Percentiles rank a stretch among this genome's conserved stretches.
Conservation (phyloP, 1,284 basidiomycete species). For the Tetrapyrgos nigripes region DNA sequence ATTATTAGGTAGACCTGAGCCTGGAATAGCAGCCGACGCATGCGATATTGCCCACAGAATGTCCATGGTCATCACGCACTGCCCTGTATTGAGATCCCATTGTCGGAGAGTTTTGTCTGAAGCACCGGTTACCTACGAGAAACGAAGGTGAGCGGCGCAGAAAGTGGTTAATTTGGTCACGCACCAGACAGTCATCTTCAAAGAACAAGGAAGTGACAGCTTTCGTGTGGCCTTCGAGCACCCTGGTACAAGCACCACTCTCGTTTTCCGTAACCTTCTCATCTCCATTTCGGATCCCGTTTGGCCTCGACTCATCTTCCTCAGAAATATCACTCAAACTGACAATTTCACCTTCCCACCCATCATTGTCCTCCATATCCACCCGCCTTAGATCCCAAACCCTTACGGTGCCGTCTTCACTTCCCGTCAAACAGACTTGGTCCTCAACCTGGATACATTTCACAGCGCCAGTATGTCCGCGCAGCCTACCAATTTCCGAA, state of each 20-base stretch:
- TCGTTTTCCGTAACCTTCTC: slow-evolving; percentile 38
- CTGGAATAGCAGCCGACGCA: slow-evolving; percentile 62
- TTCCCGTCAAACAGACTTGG: slow-evolving; percentile 89
- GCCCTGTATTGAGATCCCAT: slow-evolving; percentile 97
- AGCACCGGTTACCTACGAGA: slow-evolving; percentile 87
- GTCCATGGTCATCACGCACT: slow-evolving; percentile 99
- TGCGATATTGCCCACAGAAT: slow-evolving; percentile 99
- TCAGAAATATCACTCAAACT: slow-evolving; percentile 68
- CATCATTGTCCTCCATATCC: slow-evolving; percentile 69
- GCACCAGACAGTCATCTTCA: slow-evolving; percentile 90
- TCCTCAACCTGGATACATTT: slow-evolving; percentile 96
- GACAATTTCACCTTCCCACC: slow-evolving; percentile 63
- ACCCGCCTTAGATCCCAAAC: slow-evolving; percentile 90
- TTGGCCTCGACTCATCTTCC: slow-evolving; percentile 49
- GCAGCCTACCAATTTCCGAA: slow-evolving; percentile 79
- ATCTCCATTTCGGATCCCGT: slow-evolving; percentile 40
- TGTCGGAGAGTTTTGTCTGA: slow-evolving; percentile 98
- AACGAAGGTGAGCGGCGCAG: slow-evolving; percentile 3
- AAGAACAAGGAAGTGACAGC: slow-evolving; percentile 94
- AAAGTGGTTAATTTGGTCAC: slow-evolving; percentile 27
- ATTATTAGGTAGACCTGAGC: slow-evolving; percentile 46
- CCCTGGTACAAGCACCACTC: slow-evolving; percentile 69
- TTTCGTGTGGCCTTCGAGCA: slow-evolving; percentile 92
- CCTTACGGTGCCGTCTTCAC: slow-evolving; percentile 84
- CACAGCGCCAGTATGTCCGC: slow-evolving; percentile 82